phyloP scores from a whole-genome alignment of 2,329 filamentous ascomycete genomes.

The Colletotrichum eleusines region DNA sequence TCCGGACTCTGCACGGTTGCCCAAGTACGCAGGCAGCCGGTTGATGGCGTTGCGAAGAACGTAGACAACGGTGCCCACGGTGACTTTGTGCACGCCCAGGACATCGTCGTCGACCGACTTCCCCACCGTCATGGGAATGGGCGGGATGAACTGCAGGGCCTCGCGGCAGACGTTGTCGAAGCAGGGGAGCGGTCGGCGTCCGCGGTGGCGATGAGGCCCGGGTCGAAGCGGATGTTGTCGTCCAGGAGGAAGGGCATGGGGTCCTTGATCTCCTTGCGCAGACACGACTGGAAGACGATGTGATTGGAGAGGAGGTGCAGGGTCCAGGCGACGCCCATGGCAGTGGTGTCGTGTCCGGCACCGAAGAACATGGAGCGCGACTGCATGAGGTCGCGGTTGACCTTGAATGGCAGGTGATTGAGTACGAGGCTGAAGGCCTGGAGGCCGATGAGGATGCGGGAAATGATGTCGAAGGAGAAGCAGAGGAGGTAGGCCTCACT shows the following conservation, averaged over 20 bases:
- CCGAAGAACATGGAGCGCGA: constrained; percentile 54
- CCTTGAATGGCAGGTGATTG: constrained; percentile 53
- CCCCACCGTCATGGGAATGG: constrained; percentile 59
- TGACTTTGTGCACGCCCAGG: constrained; percentile 55
- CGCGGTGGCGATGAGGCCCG: constrained; percentile 46
- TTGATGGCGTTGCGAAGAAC: constrained; percentile 58
- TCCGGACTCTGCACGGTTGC: constrained; percentile 56
- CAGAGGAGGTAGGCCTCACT: constrained; percentile 57
- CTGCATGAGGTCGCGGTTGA: constrained; percentile 53
- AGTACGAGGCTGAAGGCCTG: constrained; percentile 56
- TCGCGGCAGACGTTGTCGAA: constrained; percentile 61
- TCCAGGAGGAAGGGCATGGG: constrained; percentile 55
- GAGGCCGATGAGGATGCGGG: constrained; percentile 55
- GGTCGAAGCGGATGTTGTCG: constrained; percentile 47
- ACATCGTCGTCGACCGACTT: constrained; percentile 54
- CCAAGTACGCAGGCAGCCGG: constrained; percentile 55
- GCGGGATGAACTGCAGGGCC: constrained; percentile 58
- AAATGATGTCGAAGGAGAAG: constrained; percentile 53
- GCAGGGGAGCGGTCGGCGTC: constrained; percentile 57
- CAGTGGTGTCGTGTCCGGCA: constrained; percentile 59
- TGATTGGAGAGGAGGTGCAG: constrained; percentile 56
- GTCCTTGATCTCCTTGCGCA: constrained; percentile 55
- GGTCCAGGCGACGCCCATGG: constrained; percentile 57
- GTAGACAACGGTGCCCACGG: constrained; percentile 57
- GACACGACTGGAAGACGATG: constrained; percentile 52